Evolutionary conservation across 805 yeast species (phyloP).

Genomic region (Metschnikowia lochheadii): DNA sequence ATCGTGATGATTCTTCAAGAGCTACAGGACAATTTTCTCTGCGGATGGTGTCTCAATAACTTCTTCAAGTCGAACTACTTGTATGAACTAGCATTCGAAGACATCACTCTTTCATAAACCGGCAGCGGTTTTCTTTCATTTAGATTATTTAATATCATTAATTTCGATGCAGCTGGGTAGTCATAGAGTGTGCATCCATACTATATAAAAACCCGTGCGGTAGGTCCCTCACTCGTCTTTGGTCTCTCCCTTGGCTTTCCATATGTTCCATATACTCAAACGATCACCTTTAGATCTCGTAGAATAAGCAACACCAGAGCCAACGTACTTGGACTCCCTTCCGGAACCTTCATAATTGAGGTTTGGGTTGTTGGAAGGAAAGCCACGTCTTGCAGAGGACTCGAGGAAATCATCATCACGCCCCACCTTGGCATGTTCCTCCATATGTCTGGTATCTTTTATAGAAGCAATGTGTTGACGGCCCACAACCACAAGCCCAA

Average conservation of each 20-base stretch:
- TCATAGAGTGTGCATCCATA: not conserved
- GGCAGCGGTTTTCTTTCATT: not conserved
- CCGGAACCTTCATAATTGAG: conserved; percentile 30
- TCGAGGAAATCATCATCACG: conserved; percentile 26
- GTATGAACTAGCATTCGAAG: conserved; percentile 39
- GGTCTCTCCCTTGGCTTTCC: conserved; percentile 7
- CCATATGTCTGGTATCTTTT: conserved; percentile 32
- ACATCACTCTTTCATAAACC: conserved; percentile 18
- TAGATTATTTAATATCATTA: not conserved
- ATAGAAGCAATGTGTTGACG: conserved; percentile 32
- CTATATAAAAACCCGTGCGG: not conserved
- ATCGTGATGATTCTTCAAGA: conserved; percentile 42
- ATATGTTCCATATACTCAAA: conserved; percentile 28
- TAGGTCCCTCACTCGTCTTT: not conserved
- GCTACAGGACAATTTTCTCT: conserved; percentile 39
- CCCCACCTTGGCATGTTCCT: conserved; percentile 35
- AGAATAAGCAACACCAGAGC: conserved; percentile 57
- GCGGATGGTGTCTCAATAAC: conserved; percentile 42
- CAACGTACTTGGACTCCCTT: conserved; percentile 64
- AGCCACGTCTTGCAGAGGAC: conserved; percentile 46
- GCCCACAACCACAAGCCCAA: conserved; percentile 30
- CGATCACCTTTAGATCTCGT: conserved; percentile 58
- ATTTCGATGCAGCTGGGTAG: not conserved
- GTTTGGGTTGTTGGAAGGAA: conserved; percentile 38
- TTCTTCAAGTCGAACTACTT: conserved; percentile 35